Evolutionary conservation across 2,329 filamentous ascomycete species (phyloP).

Genomic region (Botrytis aclada): DNA sequence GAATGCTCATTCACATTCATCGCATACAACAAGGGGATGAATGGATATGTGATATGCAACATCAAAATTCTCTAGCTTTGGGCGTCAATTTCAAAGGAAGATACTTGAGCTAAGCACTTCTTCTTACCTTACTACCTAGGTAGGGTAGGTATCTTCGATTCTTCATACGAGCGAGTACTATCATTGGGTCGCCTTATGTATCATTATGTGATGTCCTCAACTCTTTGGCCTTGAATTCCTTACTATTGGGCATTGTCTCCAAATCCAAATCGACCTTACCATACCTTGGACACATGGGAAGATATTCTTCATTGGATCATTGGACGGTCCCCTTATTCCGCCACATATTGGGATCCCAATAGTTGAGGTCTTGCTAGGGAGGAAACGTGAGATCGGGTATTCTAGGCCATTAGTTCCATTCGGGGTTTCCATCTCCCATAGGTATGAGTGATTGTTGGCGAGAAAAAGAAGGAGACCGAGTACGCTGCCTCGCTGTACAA

Average conservation of each 20-base stretch:
- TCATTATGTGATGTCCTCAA: not conserved
- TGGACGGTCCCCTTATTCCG: not conserved
- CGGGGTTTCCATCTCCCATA: not conserved
- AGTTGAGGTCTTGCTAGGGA: not conserved
- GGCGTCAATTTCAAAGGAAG: conserved; percentile 3
- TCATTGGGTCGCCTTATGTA: conserved; percentile 2
- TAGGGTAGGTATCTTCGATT: not conserved
- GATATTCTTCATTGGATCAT: conserved; percentile 10
- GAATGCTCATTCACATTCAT: not conserved
- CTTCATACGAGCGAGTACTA: not conserved
- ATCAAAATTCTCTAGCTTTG: conserved; percentile 5
- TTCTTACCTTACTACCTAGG: not conserved
- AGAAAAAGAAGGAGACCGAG: not conserved
- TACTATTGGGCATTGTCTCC: not conserved
- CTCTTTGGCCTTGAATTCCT: not conserved
- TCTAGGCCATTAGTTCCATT: not conserved
- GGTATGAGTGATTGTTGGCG: not conserved
- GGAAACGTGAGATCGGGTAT: not conserved
- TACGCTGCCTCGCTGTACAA: not conserved
- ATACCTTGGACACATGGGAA: not conserved
- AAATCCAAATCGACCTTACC: not conserved
- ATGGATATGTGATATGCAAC: no score
- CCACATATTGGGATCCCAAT: conserved; percentile 6
- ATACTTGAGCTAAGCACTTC: not conserved
- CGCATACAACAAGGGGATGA: not conserved